phyloP scores from a whole-genome alignment of 1,284 basidiomycete species.

The Coniferiporia sulphurascens region DNA sequence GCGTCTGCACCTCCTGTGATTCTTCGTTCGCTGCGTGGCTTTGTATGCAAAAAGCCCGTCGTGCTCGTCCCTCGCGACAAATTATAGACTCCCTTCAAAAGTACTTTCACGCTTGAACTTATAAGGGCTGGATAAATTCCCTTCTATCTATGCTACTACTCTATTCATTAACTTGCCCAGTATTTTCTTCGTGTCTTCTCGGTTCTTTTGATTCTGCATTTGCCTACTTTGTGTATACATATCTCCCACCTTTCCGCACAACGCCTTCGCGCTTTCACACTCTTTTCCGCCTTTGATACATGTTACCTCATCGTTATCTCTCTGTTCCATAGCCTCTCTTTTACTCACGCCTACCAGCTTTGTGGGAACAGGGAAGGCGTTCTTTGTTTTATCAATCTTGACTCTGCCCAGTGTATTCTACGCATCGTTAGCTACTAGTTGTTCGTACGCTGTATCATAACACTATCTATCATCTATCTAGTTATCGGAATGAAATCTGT shows the following conservation, averaged over 20 bases:
- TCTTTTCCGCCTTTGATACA: background rate
- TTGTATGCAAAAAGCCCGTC: slow-evolving; percentile 35
- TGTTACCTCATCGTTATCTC: background rate
- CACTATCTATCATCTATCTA: background rate
- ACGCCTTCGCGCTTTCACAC: background rate
- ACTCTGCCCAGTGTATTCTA: background rate
- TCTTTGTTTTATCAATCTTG: background rate
- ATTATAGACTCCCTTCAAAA: background rate
- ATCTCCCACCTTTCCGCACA: background rate
- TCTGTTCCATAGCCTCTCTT: background rate
- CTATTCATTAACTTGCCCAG: background rate
- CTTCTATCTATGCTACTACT: background rate
- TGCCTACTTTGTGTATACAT: background rate
- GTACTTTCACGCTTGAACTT: background rate
- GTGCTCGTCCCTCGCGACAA: background rate
- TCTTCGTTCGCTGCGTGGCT: slow-evolving; percentile 42
- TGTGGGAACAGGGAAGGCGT: background rate
- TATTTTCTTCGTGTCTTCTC: background rate
- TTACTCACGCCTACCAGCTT: background rate
- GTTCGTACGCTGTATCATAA: background rate
- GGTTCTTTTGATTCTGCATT: background rate
- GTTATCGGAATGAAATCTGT: background rate
- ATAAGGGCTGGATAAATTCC: background rate
- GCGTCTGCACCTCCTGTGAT: slow-evolving; percentile 26
- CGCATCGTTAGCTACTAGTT: background rate